Base-by-base conservation (phyloP, 116 monocot species). In the Posidonia oceanica region DNA sequence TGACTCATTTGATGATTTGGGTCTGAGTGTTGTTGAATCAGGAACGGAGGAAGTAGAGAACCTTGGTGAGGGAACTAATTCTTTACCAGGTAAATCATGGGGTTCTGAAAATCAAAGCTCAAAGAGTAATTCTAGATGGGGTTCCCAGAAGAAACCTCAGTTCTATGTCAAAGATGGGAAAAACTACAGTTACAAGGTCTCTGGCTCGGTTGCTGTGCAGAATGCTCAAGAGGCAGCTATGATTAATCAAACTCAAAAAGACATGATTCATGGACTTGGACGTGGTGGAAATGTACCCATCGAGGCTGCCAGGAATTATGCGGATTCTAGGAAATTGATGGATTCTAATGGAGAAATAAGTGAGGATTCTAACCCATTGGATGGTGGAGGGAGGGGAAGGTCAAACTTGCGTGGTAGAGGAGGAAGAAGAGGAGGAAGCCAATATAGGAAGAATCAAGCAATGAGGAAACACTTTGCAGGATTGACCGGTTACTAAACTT, bases 81-180 rank as follows among this genome's bases (percentile, higher is more conserved):
- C 74, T 41, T 38, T 62, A n/a, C 41, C 71, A 29, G 86, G 68
- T 61, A 72, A 52, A 52, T 76, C 64, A 48, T 48, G 48, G 21
- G 74, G 56, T 18, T 70, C 78, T 5, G 83, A 79, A 21, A 14
- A 22, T 67, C 67, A 79, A 5, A 8, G 16, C 17, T 68, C 80
- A 68, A 78, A 73, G 44, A 80, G 75, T 57, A 63, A 61, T 64
- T 73, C 88, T 3, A 80, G 69, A 75, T 88, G 93, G 98, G 67
- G 69, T 61, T 77, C 87, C 15, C 77, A 79, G 73, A 89, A 90
- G 69, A 93, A 90, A 70, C 71, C 93, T 38, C 93, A 88, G 52
- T 98, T 90, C 61, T 98, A 88, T 80, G 93, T 93, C 3, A 98
- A 93, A 73, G 98, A 98, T 73, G 98, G 98, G 13, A 98, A 98